These are phyloP conservation scores for Adansonia madagascariensis DNA, from an alignment of 441 rosid genomes.

Conservation along the genomic window DNA sequence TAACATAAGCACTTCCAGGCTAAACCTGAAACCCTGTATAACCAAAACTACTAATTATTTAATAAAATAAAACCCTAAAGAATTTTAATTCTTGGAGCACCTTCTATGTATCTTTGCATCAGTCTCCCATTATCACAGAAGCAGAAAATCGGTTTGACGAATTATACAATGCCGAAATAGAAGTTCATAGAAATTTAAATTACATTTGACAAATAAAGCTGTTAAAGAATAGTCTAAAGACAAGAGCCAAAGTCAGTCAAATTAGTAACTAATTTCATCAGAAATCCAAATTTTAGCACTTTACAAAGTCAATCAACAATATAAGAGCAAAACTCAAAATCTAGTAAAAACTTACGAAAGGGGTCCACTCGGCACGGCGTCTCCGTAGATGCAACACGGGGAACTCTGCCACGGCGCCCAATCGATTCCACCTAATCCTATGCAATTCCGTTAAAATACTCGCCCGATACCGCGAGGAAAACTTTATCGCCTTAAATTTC, in stretches of 20 bases:
- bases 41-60: background rate
- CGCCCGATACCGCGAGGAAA: conserved; percentile 79
- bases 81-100: background rate
- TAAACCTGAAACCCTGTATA: conserved; percentile 5
- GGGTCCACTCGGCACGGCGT: conserved; percentile 79
- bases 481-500: conserved; percentile 82
- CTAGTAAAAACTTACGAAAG: conserved; percentile 61
- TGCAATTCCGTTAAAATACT: conserved; percentile 89
- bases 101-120: conserved; percentile 8
- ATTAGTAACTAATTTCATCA: conserved; percentile 6
- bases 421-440: conserved; percentile 71
- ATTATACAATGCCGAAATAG: background rate
- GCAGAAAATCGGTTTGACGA: background rate
- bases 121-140: conserved; percentile 5
- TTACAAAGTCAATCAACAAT: background rate
- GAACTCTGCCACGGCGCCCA: conserved; percentile 76
- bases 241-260: conserved; percentile 1
- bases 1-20: conserved; percentile 12
- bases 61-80: conserved; percentile 7
- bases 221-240: conserved; percentile 12
- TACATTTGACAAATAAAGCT: conserved; percentile 4
- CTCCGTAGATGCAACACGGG: conserved; percentile 86
- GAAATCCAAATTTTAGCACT: conserved; percentile 10
- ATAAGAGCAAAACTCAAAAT: background rate
- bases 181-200: conserved; percentile 2